Percentiles rank a stretch among this genome's conserved stretches.
Evolutionary conservation across 768 basidiomycete species (phyloP).

Genomic region (Macrolepiota albuminosa): DNA sequence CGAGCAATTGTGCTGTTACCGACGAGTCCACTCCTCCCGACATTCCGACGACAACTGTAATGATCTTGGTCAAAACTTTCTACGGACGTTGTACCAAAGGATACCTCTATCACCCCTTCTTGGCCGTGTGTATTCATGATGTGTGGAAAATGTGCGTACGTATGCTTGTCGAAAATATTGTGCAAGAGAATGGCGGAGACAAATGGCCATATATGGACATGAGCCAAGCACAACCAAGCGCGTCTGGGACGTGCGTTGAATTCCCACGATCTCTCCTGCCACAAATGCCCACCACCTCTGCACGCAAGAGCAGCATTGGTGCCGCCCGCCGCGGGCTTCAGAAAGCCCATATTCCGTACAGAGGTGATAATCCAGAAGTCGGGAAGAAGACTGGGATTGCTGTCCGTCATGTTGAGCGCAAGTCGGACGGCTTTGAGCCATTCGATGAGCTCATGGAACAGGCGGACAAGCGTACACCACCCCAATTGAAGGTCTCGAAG

Average conservation of each 20-base stretch:
- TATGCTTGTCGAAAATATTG: conserved; percentile 13
- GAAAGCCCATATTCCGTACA: conserved; percentile 70
- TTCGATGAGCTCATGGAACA: conserved; percentile 71
- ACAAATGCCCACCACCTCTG: conserved; percentile 2
- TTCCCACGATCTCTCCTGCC: not conserved
- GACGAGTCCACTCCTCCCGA: conserved; percentile 96
- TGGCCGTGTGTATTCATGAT: conserved; percentile 12
- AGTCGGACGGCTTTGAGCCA: conserved; percentile 79
- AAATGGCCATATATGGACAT: not conserved
- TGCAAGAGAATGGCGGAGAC: conserved; percentile 1
- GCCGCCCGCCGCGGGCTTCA: conserved; percentile 34
- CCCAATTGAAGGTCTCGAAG: conserved; percentile 40
- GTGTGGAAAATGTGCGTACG: conserved; percentile 10
- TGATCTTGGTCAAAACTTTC: not conserved
- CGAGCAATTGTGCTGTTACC: conserved; percentile 74
- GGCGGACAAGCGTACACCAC: conserved; percentile 63
- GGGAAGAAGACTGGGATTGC: conserved; percentile 79
- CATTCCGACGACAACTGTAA: conserved; percentile 83
- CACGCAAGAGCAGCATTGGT: conserved; percentile 8
- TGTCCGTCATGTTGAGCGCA: conserved; percentile 65
- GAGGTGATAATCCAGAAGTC: conserved; percentile 70
- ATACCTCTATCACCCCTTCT: conserved; percentile 29
- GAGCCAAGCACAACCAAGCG: conserved; percentile 18
- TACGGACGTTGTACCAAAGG: not conserved
- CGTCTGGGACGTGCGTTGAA: conserved; percentile 6